phyloP scores from a whole-genome alignment of 2,329 filamentous ascomycete genomes.

The Colletotrichum spinosum region DNA sequence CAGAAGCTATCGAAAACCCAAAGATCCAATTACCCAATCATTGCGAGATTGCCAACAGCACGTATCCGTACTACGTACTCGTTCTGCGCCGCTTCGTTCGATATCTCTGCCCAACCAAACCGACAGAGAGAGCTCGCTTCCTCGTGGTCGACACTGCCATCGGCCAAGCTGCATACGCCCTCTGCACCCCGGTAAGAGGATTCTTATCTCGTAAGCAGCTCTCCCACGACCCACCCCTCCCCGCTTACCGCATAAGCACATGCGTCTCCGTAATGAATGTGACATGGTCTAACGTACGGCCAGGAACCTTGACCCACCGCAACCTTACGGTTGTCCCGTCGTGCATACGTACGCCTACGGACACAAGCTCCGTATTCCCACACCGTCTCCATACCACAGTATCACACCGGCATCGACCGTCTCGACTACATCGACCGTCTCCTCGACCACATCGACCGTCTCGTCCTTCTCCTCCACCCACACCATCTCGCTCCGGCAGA shows the following conservation, averaged over 20 bases:
- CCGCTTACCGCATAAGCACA: conserved; percentile 10
- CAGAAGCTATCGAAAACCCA: conserved; percentile 17
- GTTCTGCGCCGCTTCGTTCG: neutral
- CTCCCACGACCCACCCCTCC: neutral
- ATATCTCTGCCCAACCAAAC: conserved; percentile 23
- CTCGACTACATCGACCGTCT: conserved; percentile 15
- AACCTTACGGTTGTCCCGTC: conserved; percentile 7
- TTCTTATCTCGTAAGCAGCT: conserved; percentile 3
- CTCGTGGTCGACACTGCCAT: conserved; percentile 9
- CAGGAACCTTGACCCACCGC: conserved; percentile 10
- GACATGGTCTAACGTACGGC: conserved; percentile 9
- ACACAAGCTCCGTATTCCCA: neutral
- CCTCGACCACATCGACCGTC: neutral
- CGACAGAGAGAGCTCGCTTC: neutral
- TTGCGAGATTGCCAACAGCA: conserved; percentile 1
- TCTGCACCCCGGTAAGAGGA: conserved; percentile 25
- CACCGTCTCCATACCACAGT: conserved; percentile 9
- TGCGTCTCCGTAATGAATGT: conserved; percentile 6
- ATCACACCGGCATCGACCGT: conserved; percentile 7
- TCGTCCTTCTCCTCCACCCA: conserved; percentile 1
- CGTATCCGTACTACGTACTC: conserved; percentile 17
- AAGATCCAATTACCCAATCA: conserved; percentile 9
- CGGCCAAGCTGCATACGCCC: conserved; percentile 26
- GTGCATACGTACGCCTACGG: conserved; percentile 6
- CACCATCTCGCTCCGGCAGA: conserved; percentile 13